Evolutionary conservation across 495 filamentous ascomycete genomes (phyloP).

Genomic region (Penicillium verhagenii): DNA sequence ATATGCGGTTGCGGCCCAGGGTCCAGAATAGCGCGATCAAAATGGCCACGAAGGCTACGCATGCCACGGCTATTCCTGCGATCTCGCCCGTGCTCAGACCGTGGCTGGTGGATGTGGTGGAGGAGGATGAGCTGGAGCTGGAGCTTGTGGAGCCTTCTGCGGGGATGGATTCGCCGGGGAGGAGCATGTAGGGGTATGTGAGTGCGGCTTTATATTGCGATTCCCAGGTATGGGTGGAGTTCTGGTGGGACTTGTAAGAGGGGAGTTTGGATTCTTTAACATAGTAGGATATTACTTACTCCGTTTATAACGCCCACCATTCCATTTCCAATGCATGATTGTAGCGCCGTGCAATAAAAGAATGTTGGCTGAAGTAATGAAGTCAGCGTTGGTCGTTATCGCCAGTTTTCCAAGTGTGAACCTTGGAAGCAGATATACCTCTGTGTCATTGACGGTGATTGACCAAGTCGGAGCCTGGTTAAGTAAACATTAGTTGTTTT

Average conservation of each 20-base stretch:
- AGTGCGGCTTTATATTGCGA: slow-evolving; percentile 33
- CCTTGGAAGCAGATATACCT: slow-evolving; percentile 20
- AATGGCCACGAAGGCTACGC: slow-evolving; percentile 30
- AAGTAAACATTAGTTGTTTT: neutral
- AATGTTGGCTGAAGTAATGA: slow-evolving; percentile 29
- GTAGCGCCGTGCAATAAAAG: slow-evolving; percentile 42
- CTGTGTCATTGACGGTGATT: slow-evolving; percentile 31
- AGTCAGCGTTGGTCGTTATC: slow-evolving; percentile 8
- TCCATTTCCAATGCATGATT: slow-evolving; percentile 39
- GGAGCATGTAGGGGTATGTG: slow-evolving; percentile 36
- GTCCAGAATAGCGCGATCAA: slow-evolving; percentile 39
- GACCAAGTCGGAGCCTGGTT: slow-evolving; percentile 36
- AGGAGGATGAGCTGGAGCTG: slow-evolving; percentile 4
- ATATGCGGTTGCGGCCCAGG: slow-evolving; percentile 38
- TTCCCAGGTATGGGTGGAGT: slow-evolving; percentile 30
- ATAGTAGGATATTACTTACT: slow-evolving; percentile 14
- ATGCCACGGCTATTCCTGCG: slow-evolving; percentile 38
- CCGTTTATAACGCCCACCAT: slow-evolving; percentile 47
- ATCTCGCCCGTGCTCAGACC: slow-evolving; percentile 36
- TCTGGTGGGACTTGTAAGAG: slow-evolving; percentile 21
- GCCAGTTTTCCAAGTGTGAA: too few relatives aligned
- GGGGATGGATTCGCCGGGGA: slow-evolving; percentile 38
- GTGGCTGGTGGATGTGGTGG: slow-evolving; percentile 2
- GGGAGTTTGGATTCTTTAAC: neutral
- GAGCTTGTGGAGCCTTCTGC: slow-evolving; percentile 28